phyloP scores from a whole-genome alignment of 257 asterid species.

The Penstemon davidsonii region DNA sequence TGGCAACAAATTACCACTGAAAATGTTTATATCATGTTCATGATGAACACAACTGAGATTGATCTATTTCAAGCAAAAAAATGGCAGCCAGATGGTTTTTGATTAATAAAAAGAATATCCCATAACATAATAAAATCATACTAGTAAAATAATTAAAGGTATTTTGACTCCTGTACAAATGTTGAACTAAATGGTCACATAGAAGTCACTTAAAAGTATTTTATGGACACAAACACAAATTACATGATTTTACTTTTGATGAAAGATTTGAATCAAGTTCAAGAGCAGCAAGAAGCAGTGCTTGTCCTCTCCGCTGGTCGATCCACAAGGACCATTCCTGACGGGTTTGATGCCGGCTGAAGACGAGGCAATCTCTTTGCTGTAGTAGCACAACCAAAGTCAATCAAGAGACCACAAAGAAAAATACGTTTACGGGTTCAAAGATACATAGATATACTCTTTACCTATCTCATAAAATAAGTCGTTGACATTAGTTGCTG shows the following conservation, averaged over 20 bases:
- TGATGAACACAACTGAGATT: no score
- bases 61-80: no score
- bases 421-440: not conserved
- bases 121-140: no score
- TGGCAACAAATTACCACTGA: no score
- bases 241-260: conserved; percentile 15
- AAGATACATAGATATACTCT: not conserved
- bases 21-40: no score
- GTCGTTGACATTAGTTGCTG: conserved; percentile 67
- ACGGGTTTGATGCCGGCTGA: conserved; percentile 73
- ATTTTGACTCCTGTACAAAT: not conserved
- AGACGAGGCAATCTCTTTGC: conserved; percentile 82
- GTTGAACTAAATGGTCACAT: not conserved
- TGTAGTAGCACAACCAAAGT: conserved; percentile 32
- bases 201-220: not conserved
- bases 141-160: no score
- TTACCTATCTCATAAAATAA: conserved; percentile 58
- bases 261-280: conserved; percentile 1
- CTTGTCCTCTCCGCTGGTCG: conserved; percentile 55
- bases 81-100: no score
- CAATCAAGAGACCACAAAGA: not conserved
- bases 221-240: conserved; percentile 17
- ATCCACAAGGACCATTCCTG: conserved; percentile 84
- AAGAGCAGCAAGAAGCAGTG: conserved; percentile 64
- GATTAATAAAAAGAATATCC: no score